Conservation (phyloP, 306 rosid species). For the Begonia loranthoides region DNA sequence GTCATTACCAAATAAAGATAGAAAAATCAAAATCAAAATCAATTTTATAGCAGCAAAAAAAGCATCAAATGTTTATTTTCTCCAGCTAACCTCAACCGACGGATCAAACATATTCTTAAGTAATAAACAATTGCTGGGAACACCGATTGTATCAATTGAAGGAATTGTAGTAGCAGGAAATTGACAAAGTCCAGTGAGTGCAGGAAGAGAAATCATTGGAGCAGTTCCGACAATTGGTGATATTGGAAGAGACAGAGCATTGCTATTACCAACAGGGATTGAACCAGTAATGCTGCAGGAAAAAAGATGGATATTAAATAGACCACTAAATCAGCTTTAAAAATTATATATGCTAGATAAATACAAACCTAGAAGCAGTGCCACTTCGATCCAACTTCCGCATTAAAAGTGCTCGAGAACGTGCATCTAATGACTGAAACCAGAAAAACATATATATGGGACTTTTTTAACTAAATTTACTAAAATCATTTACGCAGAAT, state of each 20-base stretch:
- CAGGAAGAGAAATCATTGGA: conserved; percentile 28
- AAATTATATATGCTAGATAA: conserved; percentile 11
- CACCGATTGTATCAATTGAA: conserved; percentile 53
- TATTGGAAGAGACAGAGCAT: conserved; percentile 32
- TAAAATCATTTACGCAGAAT: neutral
- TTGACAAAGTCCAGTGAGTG: conserved; percentile 45
- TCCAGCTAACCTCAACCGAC: conserved; percentile 48
- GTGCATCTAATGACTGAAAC: conserved; percentile 73
- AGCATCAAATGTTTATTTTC: neutral
- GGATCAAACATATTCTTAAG: conserved; percentile 94
- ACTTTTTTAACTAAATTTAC: conserved; percentile 1
- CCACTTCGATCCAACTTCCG: conserved; percentile 95
- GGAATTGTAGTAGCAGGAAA: conserved; percentile 28
- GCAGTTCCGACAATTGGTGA: conserved; percentile 29
- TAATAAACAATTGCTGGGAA: conserved; percentile 80
- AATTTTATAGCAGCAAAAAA: neutral
- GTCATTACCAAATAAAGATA: conserved; percentile 9
- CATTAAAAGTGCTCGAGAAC: conserved; percentile 87
- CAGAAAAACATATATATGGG: neutral
- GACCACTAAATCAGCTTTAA: conserved; percentile 5
- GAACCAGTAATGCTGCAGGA: conserved; percentile 51
- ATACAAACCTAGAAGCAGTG: conserved; percentile 44
- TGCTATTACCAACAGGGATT: conserved; percentile 31
- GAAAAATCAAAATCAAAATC: neutral
- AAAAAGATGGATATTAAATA: neutral